A percentile compares a stretch with the other conserved stretches of the same genome.
Conservation (phyloP, 805 yeast genomes). For the Trichomonascus vanleenenianus region DNA sequence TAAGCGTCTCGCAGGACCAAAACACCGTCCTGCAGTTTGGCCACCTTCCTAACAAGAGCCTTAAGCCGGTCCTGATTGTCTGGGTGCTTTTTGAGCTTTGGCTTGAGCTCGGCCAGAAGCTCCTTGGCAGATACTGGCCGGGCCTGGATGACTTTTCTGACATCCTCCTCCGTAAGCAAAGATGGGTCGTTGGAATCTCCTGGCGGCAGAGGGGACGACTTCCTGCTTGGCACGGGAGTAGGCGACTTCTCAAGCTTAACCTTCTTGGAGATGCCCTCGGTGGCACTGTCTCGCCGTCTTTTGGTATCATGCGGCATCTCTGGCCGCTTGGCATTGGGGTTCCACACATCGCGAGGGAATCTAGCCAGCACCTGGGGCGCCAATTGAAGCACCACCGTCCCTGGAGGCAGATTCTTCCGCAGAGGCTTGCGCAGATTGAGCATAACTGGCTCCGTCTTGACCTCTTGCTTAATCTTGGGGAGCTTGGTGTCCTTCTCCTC, state of each 20-base stretch:
- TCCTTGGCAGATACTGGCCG: conserved; percentile 47
- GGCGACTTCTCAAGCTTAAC: conserved; percentile 18
- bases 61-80: conserved; percentile 58
- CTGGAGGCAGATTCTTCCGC: conserved; percentile 40
- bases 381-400: conserved; percentile 57
- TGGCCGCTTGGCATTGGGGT: conserved; percentile 46
- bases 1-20: conserved; percentile 16
- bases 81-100: conserved; percentile 54
- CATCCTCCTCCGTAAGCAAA: conserved; percentile 64
- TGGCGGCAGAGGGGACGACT: conserved; percentile 4
- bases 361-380: conserved; percentile 49
- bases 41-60: conserved; percentile 46
- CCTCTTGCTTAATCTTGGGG: conserved; percentile 8
- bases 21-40: conserved; percentile 44
- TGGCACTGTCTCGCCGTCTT: conserved; percentile 29
- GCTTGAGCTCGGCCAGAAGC: conserved; percentile 51
- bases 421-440: conserved; percentile 20
- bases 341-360: conserved; percentile 83
- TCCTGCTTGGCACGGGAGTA: conserved; percentile 7
- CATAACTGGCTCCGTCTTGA: conserved; percentile 9
- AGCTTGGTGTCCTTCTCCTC: no score
- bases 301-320: no score
- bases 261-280: conserved; percentile 28
- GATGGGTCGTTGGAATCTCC: conserved; percentile 33
- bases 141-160: conserved; percentile 49